Evolutionary conservation across 345 rosid species (phyloP), one percentile per base, ranked within the genome.

Genomic region (Syzygium aromaticum): DNA sequence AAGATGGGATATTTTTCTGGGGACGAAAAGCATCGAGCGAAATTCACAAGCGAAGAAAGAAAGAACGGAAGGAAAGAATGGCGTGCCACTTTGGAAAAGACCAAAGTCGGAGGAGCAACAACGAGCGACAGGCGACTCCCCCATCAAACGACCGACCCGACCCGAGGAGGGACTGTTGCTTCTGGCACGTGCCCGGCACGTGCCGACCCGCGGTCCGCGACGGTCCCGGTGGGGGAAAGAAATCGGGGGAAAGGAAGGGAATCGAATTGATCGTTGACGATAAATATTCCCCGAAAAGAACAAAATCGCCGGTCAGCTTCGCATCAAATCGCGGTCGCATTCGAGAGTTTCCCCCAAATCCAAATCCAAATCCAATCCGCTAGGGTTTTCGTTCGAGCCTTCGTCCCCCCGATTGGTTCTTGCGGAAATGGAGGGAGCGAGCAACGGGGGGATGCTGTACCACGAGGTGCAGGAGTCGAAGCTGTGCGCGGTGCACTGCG

Each of bases 401-500:
- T 49, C 77, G 64, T 11, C 11, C 4, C 30, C 27, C 27, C 30
- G 64, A 57, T 2, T 61, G 22, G 22, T 7, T 52, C 1, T 21
- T 46, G 52, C 33, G 87, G 64, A 27, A 80, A 95, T 94, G 97
- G 99, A 96, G 73, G 93, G 95, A 84, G 89, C 90, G 13, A 94
- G 96, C 95, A 98, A 96, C 87, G 99, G 98, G 43, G 99, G 99
- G 88, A 96, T 98, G 94, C 89, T 98, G 94, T 98, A 98, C 93
- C 98, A 96, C 89, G 98, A 98, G 95, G 99, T 98, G 15, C 99
- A 98, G 87, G 99, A 98, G 93, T 92, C 98, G 19, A 96, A 95
- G 93, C 95, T 98, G 4, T 96, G 99, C 93, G 99, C 99, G 38
- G 99, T 98, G 28, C 99, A 98, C 94, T 98, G 99, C 93, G 98